phyloP scores from a whole-genome alignment of 2,329 filamentous ascomycete genomes.

The Penicillium sp. region DNA sequence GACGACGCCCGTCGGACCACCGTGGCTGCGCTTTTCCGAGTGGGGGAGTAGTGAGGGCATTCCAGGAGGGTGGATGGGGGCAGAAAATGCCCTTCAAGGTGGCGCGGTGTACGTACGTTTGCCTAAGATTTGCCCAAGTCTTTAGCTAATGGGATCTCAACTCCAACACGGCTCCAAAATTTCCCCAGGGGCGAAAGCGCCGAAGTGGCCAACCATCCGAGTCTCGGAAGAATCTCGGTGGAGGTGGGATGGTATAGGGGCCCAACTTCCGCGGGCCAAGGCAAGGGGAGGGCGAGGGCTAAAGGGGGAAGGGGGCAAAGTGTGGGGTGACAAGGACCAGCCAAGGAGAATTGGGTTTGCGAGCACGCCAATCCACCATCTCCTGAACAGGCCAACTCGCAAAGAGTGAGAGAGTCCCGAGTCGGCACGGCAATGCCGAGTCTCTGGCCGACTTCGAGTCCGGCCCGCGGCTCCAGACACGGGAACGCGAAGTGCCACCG shows the following conservation, averaged over 20 bases:
- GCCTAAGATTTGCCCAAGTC: not conserved
- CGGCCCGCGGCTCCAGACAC: constrained; percentile 20
- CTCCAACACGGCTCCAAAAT: constrained; percentile 5
- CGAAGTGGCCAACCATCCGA: constrained; percentile 16
- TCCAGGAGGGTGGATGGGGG: not conserved
- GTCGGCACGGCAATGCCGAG: constrained; percentile 28
- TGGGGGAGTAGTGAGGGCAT: constrained; percentile 7
- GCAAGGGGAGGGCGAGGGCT: not conserved
- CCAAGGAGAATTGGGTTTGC: constrained; percentile 8
- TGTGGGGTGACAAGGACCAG: constrained; percentile 2
- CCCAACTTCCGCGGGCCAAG: constrained; percentile 2
- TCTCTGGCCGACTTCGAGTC: constrained; percentile 21
- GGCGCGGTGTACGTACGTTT: not conserved
- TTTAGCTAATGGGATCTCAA: not conserved
- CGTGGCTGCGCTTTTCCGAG: constrained; percentile 12
- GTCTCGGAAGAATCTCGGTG: constrained; percentile 25
- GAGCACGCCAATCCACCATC: constrained; percentile 8
- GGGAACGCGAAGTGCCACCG: constrained; percentile 20
- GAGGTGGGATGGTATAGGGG: not conserved
- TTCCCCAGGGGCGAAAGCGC: constrained; percentile 6
- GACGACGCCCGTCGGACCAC: constrained; percentile 10
- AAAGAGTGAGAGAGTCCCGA: constrained; percentile 8
- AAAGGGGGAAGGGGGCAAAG: not conserved
- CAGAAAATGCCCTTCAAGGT: not conserved
- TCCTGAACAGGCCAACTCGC: constrained; percentile 7